Evolutionary conservation across 1,139 yeast species (phyloP).

Genomic region (Pichia sp.): DNA sequence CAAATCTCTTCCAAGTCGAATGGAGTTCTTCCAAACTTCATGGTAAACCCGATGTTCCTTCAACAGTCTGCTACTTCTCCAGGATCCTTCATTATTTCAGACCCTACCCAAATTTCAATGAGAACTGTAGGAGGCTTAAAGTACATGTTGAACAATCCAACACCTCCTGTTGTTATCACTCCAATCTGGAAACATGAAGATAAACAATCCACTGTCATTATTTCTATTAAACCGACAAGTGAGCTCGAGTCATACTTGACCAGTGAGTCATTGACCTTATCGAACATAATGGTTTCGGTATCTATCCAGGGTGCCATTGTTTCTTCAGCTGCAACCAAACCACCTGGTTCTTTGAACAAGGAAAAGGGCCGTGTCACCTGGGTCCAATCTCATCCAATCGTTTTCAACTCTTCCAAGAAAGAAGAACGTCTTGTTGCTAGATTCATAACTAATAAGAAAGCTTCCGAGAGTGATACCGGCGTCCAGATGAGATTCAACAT

Average conservation of each 20-base stretch:
- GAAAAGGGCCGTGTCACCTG: slow-evolving; percentile 84
- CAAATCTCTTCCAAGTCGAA: slow-evolving; percentile 30
- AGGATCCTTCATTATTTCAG: slow-evolving; percentile 35
- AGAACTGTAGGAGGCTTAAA: slow-evolving; percentile 74
- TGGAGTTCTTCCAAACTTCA: slow-evolving; percentile 33
- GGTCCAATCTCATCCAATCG: slow-evolving; percentile 54
- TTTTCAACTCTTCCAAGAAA: slow-evolving; percentile 35
- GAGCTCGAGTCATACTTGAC: slow-evolving; percentile 40
- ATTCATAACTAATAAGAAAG: slow-evolving; percentile 60
- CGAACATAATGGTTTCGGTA: slow-evolving; percentile 67
- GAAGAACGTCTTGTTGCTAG: slow-evolving; percentile 70
- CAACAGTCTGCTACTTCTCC: slow-evolving; percentile 30
- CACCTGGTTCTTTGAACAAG: slow-evolving; percentile 82
- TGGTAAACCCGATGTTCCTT: slow-evolving; percentile 43
- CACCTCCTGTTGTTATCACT: slow-evolving; percentile 65
- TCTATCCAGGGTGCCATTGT: slow-evolving; percentile 45
- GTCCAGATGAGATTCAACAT: slow-evolving; percentile 60
- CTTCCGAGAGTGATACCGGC: slow-evolving; percentile 66
- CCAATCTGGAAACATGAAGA: slow-evolving; percentile 90
- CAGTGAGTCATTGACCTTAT: slow-evolving; percentile 36
- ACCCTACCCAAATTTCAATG: slow-evolving; percentile 34
- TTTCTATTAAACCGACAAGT: slow-evolving; percentile 61
- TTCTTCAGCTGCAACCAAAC: slow-evolving; percentile 77
- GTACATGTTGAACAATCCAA: slow-evolving; percentile 49
- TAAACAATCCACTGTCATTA: slow-evolving; percentile 79